phyloP scores from a whole-genome alignment of 176 grass and related monocot species.

The Canna indica region DNA sequence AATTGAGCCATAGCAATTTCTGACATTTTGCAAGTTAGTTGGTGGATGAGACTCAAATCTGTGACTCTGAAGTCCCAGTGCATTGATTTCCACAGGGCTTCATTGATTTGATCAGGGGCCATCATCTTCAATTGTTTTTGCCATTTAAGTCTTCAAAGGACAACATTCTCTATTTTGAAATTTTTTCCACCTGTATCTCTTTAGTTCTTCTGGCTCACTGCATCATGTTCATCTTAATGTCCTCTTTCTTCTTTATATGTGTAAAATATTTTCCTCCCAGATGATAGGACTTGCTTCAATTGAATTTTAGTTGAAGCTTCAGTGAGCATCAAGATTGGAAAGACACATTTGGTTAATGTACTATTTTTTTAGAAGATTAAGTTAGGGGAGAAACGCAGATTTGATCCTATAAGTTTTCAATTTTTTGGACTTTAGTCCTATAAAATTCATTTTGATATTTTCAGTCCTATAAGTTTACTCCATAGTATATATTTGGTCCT shows the following conservation, averaged over 20 bases:
- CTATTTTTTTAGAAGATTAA: too few relatives aligned
- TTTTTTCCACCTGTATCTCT: neutral
- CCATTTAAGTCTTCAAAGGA: neutral
- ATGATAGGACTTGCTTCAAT: neutral
- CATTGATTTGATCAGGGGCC: neutral
- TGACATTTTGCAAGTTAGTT: neutral
- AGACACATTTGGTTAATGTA: neutral
- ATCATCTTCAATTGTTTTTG: neutral
- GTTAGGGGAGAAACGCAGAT: too few relatives aligned
- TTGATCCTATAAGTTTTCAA: too few relatives aligned
- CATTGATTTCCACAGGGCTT: neutral
- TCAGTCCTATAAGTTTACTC: too few relatives aligned
- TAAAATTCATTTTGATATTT: too few relatives aligned
- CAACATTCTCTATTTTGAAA: neutral
- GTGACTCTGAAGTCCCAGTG: neutral
- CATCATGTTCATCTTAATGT: conserved; percentile 2
- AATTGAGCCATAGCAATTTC: neutral
- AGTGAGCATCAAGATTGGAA: neutral
- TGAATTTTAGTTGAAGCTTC: neutral
- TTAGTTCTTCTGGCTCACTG: neutral
- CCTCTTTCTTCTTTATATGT: neutral
- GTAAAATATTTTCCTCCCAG: neutral
- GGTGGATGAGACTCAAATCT: neutral
- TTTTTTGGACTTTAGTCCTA: too few relatives aligned
- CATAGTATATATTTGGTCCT: too few relatives aligned